A percentile compares a stretch with the other conserved stretches of the same genome.
Conservation (phyloP, 257 asterid genomes). For the Penstemon davidsonii region DNA sequence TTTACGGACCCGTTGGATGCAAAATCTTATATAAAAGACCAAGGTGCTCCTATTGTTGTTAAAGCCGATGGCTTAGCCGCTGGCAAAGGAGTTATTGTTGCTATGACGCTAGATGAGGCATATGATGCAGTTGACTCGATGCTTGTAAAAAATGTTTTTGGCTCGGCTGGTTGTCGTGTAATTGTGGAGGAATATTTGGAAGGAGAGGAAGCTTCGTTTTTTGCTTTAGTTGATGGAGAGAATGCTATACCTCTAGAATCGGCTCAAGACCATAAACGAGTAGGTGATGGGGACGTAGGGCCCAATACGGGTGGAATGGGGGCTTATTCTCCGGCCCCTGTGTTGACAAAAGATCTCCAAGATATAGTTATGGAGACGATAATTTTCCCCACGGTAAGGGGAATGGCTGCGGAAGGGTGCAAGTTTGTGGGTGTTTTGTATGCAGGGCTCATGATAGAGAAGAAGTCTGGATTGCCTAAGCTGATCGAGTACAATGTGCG, state of each 20-base stretch:
- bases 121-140: constrained; percentile 83
- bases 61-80: constrained; percentile 97
- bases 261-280: constrained; percentile 98
- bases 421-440: constrained; percentile 89
- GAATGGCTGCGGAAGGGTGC: constrained; percentile 93
- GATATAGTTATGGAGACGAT: constrained; percentile 74
- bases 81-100: constrained; percentile 92
- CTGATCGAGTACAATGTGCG: constrained; percentile 95
- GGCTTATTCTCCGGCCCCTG: constrained; percentile 95
- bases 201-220: constrained; percentile 96
- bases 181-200: constrained; percentile 82
- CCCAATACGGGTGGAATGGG: constrained; percentile 99
- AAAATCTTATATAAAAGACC: constrained; percentile 66
- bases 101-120: constrained; percentile 78
- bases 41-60: constrained; percentile 85
- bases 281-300: constrained; percentile 88
- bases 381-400: constrained; percentile 81
- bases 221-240: constrained; percentile 92
- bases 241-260: constrained; percentile 89
- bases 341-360: constrained; percentile 77
- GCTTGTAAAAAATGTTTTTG: constrained; percentile 79
- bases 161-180: constrained; percentile 78
- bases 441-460: constrained; percentile 97
- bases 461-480: constrained; percentile 80
- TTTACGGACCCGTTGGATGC: constrained; percentile 69